phyloP scores from a whole-genome alignment of 768 basidiomycete genomes.

The Scleroderma bovista region DNA sequence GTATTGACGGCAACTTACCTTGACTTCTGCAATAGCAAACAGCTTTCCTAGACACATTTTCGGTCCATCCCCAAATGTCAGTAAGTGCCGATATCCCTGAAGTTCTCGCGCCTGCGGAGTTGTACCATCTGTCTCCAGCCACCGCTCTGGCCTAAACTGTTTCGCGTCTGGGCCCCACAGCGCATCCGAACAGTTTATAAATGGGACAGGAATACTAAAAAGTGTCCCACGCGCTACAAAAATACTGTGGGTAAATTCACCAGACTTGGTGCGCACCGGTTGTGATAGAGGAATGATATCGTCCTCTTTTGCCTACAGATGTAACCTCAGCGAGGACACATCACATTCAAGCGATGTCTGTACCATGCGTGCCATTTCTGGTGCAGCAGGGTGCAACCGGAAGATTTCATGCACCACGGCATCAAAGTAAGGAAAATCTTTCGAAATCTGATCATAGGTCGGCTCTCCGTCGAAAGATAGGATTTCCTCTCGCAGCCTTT shows the following conservation, averaged over 20 bases:
- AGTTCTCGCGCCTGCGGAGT: slow-evolving; percentile 32
- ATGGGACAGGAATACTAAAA: slow-evolving; percentile 38
- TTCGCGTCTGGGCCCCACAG: slow-evolving; percentile 60
- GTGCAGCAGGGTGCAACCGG: slow-evolving; percentile 39
- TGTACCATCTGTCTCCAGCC: slow-evolving; percentile 41
- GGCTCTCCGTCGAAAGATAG: slow-evolving; percentile 41
- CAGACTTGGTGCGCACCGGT: slow-evolving; percentile 41
- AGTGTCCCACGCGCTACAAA: slow-evolving; percentile 42
- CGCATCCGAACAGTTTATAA: slow-evolving; percentile 44
- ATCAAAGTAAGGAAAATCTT: slow-evolving; percentile 50
- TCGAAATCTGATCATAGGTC: slow-evolving; percentile 48
- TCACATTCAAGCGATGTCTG: slow-evolving; percentile 9
- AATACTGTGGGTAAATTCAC: slow-evolving; percentile 35
- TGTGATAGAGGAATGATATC: slow-evolving; percentile 53
- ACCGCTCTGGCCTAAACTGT: slow-evolving; percentile 59
- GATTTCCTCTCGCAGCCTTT: slow-evolving; percentile 46
- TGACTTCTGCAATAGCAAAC: slow-evolving; percentile 39
- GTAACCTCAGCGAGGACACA: slow-evolving; percentile 7
- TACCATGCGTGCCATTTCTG: slow-evolving; percentile 15
- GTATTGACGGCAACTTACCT: slow-evolving; percentile 17
- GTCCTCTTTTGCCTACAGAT: slow-evolving; percentile 42
- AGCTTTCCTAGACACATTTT: slow-evolving; percentile 44
- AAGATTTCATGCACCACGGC: slow-evolving; percentile 43
- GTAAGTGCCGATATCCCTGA: slow-evolving; percentile 44
- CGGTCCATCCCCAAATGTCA: slow-evolving; percentile 50